Evolutionary conservation across 176 grass and related monocot species (phyloP).

Genomic region (Canna indica): DNA sequence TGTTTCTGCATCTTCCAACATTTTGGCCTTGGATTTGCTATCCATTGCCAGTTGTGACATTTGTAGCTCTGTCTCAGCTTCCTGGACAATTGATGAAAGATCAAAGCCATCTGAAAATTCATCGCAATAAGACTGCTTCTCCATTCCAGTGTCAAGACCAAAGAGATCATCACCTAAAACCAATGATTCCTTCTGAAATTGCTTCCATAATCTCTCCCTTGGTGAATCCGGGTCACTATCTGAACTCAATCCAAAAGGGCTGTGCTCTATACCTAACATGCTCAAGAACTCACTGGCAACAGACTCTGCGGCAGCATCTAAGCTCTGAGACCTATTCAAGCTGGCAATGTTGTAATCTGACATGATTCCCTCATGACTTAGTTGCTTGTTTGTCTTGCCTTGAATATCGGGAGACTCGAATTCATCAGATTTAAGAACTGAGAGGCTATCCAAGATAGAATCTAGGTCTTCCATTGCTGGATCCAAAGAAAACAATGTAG

Average conservation of each 20-base stretch:
- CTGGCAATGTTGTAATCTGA: conserved; percentile 30
- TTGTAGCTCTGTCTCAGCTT: conserved; percentile 66
- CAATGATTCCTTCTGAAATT: conserved; percentile 86
- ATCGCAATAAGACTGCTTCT: conserved; percentile 26
- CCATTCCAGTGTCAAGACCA: conserved; percentile 43
- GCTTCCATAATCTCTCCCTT: conserved; percentile 72
- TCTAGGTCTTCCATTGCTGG: conserved; percentile 36
- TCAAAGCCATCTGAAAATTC: conserved; percentile 46
- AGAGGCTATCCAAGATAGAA: conserved; percentile 44
- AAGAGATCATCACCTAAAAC: conserved; percentile 49
- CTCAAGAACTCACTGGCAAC: conserved; percentile 81
- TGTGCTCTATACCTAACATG: conserved; percentile 73
- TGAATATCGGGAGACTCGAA: conserved; percentile 38
- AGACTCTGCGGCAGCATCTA: conserved; percentile 55
- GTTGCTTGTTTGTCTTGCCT: conserved; percentile 30
- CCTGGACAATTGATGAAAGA: conserved; percentile 50
- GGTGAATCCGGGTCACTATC: conserved; percentile 70
- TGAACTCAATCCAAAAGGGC: conserved; percentile 47
- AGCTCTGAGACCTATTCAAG: conserved; percentile 47
- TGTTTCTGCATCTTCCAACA: conserved; percentile 73
- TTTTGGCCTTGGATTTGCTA: conserved; percentile 44
- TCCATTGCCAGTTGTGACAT: conserved; percentile 28
- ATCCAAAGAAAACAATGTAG: conserved; percentile 25
- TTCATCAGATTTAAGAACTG: conserved; percentile 34
- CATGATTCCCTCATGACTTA: conserved; percentile 32